A percentile compares a stretch with the other conserved stretches of the same genome.
phyloP scores from a whole-genome alignment of 371 early-diverging fungal species.

The Actinomortierella wolfii region DNA sequence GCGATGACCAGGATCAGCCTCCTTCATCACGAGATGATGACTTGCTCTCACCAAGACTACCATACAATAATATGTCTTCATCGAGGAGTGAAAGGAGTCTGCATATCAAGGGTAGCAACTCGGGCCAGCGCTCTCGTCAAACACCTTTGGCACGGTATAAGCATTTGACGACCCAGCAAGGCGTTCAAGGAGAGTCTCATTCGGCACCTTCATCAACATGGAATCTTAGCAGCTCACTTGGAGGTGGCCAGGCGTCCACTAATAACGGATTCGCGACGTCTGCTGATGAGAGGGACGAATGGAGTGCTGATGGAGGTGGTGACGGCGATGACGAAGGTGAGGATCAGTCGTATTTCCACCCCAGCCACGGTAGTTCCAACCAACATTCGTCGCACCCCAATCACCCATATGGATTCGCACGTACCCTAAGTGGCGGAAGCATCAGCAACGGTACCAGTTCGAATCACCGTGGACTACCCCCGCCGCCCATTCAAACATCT shows the following conservation, averaged over 20 bases:
- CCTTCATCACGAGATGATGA: slow-evolving; percentile 4
- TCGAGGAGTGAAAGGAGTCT: not conserved
- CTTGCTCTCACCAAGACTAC: too few species aligned
- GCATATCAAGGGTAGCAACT: not conserved
- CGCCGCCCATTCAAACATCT: slow-evolving; percentile 2
- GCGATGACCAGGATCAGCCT: slow-evolving; percentile 21
- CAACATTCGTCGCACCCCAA: too few species aligned
- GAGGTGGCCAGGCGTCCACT: too few species aligned
- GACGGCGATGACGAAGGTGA: slow-evolving; percentile 44
- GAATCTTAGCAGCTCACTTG: slow-evolving; percentile 9
- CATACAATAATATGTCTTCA: too few species aligned
- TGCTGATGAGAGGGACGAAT: slow-evolving; percentile 40
- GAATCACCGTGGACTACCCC: slow-evolving; percentile 3
- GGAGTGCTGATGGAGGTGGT: slow-evolving; percentile 34
- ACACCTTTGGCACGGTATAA: slow-evolving; percentile 36
- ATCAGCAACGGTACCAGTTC: slow-evolving; percentile 14
- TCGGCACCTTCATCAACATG: slow-evolving; percentile 34
- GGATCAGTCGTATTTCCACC: slow-evolving; percentile 10
- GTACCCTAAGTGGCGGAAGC: not conserved
- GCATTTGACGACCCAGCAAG: slow-evolving; percentile 6
- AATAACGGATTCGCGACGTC: slow-evolving; percentile 16
- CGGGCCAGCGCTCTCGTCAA: not conserved
- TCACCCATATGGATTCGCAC: not conserved
- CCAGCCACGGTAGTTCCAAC: too few species aligned
- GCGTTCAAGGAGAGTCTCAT: slow-evolving; percentile 22